Evolutionary conservation across 345 rosid genomes (phyloP), one percentile per base, ranked within the genome.

Genomic region (Mallotus nudiflorus): DNA sequence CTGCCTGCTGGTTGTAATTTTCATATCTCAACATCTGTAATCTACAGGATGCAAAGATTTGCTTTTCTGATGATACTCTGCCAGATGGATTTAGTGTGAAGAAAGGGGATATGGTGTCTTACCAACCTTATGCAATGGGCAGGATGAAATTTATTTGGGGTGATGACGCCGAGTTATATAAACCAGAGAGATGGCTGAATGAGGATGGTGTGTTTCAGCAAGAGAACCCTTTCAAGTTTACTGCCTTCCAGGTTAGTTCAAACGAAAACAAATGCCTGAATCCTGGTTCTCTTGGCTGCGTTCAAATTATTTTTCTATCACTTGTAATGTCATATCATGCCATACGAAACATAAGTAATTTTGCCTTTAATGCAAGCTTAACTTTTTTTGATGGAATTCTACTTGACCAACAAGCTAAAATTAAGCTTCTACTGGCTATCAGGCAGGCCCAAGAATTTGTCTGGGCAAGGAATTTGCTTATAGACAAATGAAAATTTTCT

Each of bases 81-180:
- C 89, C 89, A 1, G 92, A 85, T 39, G 89, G 89, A 48, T 87
- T 75, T 69, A 74, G 72, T 62, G 86, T 84, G 62, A 84, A 73
- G 37, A 79, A 76, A 78, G 89, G 89, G 6, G 88, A 85, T 63
- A 69, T 77, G 85, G 82, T 87, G 50, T 20, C 61, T 44, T 87
- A 80, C 75, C 83, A 77, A 48, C 81, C 92, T 3, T 87, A 85
- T 77, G 92, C 87, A 15, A 87, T 84, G 89, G 89, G 92, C 16
- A 79, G 92, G 75, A 87, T 87, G 92, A 82, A 79, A 67, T 82
- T 79, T 76, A 78, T 84, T 44, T 84, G 86, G 86, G 89, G 90
- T 4, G 81, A 84, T 31, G 83, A 84, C 59, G 84, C 84, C 9
- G 81, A 78, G 67, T 81, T 76, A 39, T 88, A 80, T 70, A 69